Percentiles rank a stretch among this genome's conserved stretches.
Conservation (phyloP, 1,284 basidiomycete genomes). For the Puccinia horiana region DNA sequence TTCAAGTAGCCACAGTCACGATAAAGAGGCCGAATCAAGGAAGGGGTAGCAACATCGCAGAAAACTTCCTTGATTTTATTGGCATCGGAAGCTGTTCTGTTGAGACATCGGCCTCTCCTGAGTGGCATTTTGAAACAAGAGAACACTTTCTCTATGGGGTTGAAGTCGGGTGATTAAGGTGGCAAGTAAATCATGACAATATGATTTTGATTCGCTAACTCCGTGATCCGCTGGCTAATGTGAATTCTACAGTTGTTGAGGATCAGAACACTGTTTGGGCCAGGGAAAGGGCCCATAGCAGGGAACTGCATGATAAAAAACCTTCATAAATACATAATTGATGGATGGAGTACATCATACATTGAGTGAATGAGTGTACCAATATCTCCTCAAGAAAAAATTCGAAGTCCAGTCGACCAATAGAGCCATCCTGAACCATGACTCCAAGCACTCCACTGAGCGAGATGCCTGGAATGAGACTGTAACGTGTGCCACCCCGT, state of each 20-base stretch:
- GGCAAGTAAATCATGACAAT: neutral
- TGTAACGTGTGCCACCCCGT: neutral
- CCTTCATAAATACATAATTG: neutral
- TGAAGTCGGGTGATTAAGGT: slow-evolving; percentile 10
- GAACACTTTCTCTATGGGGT: slow-evolving; percentile 18
- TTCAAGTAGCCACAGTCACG: neutral
- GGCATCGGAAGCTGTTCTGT: neutral
- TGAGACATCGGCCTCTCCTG: neutral
- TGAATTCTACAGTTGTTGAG: neutral
- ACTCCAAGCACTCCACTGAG: neutral
- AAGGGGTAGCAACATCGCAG: neutral
- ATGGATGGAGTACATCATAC: neutral
- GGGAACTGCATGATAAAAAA: neutral
- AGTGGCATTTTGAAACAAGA: neutral
- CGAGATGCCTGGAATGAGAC: neutral
- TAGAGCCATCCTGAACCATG: neutral
- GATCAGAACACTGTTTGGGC: slow-evolving; percentile 19
- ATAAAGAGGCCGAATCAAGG: neutral
- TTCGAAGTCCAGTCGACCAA: neutral
- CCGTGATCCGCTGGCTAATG: neutral
- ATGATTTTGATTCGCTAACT: neutral
- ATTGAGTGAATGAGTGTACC: neutral
- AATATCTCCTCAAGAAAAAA: neutral
- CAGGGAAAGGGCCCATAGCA: neutral
- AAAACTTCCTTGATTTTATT: neutral